Evolutionary conservation across 208 protist genomes (phyloP).

Genomic region (Angomonas ambiguus): DNA sequence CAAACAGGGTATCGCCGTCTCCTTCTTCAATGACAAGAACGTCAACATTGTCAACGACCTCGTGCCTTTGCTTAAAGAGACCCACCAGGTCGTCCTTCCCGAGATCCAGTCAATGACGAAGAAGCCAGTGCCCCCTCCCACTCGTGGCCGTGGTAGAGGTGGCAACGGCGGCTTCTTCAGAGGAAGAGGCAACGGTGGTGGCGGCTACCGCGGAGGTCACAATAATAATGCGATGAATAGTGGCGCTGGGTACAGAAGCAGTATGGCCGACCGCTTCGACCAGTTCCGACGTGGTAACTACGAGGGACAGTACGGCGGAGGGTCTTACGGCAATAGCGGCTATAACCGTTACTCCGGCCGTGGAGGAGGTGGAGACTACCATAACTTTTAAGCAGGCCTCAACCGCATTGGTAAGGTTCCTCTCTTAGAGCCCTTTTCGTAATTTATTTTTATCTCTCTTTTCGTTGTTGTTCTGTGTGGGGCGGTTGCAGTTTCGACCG

Average conservation of each 20-base stretch:
- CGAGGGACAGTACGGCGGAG: slow-evolving; percentile 14
- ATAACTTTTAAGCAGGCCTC: background rate
- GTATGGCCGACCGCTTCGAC: slow-evolving; percentile 12
- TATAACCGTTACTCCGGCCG: background rate
- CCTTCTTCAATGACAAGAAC: slow-evolving; percentile 96
- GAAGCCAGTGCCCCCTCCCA: slow-evolving; percentile 55
- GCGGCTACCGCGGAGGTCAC: slow-evolving; percentile 23
- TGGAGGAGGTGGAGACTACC: background rate
- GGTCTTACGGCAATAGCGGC: slow-evolving; percentile 9
- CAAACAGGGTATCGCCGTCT: slow-evolving; percentile 93
- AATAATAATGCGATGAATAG: slow-evolving; percentile 15
- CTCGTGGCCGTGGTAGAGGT: slow-evolving; percentile 36
- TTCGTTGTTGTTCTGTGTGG: too few species aligned
- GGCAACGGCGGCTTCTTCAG: slow-evolving; percentile 32
- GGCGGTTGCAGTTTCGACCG: too few species aligned
- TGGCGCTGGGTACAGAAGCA: slow-evolving; percentile 18
- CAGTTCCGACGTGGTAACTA: slow-evolving; percentile 11
- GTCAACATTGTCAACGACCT: slow-evolving; percentile 88
- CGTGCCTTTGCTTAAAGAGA: slow-evolving; percentile 80
- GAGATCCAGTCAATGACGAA: slow-evolving; percentile 77
- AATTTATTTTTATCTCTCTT: slow-evolving; percentile 15
- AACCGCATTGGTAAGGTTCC: too few species aligned
- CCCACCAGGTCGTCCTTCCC: slow-evolving; percentile 70
- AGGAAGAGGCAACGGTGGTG: slow-evolving; percentile 22
- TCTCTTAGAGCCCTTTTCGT: slow-evolving; percentile 6